phyloP scores from a whole-genome alignment of 768 basidiomycete species.

The Boletus pseudo-olivaceus region DNA sequence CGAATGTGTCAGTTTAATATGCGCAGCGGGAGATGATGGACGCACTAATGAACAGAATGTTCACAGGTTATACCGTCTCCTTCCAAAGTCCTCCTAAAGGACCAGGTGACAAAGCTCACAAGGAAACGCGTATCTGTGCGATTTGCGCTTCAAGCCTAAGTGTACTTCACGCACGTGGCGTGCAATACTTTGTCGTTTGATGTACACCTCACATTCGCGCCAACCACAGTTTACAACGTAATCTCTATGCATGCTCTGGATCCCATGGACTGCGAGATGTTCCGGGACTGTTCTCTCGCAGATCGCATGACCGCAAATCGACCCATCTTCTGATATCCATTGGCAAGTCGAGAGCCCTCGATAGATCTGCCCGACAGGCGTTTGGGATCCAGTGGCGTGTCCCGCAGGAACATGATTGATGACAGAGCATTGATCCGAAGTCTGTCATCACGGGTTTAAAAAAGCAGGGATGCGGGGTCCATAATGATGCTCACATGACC shows the following conservation, averaged over 20 bases:
- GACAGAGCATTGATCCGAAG: not conserved
- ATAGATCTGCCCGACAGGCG: not conserved
- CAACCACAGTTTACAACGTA: constrained; percentile 1
- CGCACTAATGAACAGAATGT: not conserved
- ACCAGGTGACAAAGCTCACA: not conserved
- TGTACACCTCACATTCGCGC: not conserved
- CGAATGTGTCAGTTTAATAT: not conserved
- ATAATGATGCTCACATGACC: constrained; percentile 5
- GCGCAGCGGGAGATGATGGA: not conserved
- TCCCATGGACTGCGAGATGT: constrained; percentile 16
- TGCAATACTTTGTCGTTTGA: constrained; percentile 5
- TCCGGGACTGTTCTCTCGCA: not conserved
- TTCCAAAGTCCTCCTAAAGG: not conserved
- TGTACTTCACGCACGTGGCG: constrained; percentile 19
- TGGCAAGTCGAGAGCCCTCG: not conserved
- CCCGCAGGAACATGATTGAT: too few relatives aligned
- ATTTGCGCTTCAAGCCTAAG: constrained; percentile 9
- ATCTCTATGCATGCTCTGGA: constrained; percentile 2
- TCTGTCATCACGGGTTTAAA: not conserved
- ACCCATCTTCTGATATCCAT: not conserved
- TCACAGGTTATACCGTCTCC: not conserved
- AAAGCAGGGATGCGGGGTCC: too few relatives aligned
- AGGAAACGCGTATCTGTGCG: not conserved
- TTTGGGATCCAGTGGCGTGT: not conserved
- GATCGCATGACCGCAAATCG: constrained; percentile 3